Conservation (phyloP, 2,329 filamentous ascomycete genomes). For the Nectriaceae sp. region DNA sequence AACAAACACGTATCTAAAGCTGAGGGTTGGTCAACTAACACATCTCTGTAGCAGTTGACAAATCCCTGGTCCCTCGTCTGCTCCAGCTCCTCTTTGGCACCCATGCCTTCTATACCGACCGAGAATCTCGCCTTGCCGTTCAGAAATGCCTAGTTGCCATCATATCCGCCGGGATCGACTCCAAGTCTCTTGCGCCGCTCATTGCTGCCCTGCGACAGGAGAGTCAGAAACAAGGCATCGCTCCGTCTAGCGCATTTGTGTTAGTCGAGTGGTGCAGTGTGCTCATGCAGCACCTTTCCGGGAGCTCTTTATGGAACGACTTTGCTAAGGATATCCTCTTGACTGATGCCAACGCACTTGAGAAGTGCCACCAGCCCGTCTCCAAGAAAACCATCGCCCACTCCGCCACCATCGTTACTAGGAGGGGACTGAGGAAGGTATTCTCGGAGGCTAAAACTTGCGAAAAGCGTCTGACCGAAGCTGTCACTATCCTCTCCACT, state of each 20-base stretch:
- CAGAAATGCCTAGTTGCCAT: conserved; percentile 76
- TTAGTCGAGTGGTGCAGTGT: conserved; percentile 87
- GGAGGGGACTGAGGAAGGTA: conserved; percentile 76
- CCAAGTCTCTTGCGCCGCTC: conserved; percentile 62
- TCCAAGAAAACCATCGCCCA: conserved; percentile 66
- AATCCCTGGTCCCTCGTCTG: conserved; percentile 53
- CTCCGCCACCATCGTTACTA: conserved; percentile 75
- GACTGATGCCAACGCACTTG: conserved; percentile 72
- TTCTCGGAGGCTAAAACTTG: conserved; percentile 60
- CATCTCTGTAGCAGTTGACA: conserved; percentile 44
- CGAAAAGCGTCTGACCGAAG: conserved; percentile 61
- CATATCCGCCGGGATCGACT: conserved; percentile 57
- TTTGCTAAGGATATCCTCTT: conserved; percentile 67
- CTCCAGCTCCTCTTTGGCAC: conserved; percentile 81
- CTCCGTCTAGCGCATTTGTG: conserved; percentile 80
- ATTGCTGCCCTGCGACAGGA: conserved; percentile 70
- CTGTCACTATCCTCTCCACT: conserved; percentile 66
- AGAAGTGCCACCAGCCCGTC: conserved; percentile 71
- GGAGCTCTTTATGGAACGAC: conserved; percentile 62
- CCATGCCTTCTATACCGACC: conserved; percentile 84
- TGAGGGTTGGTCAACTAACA: conserved; percentile 18
- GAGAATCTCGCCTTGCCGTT: conserved; percentile 78
- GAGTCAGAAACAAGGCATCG: conserved; percentile 74
- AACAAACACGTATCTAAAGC: conserved; percentile 2
- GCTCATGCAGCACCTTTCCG: conserved; percentile 71